Conservation (phyloP, 108 stramenopile genomes). For the Schizochytrium sp. region DNA sequence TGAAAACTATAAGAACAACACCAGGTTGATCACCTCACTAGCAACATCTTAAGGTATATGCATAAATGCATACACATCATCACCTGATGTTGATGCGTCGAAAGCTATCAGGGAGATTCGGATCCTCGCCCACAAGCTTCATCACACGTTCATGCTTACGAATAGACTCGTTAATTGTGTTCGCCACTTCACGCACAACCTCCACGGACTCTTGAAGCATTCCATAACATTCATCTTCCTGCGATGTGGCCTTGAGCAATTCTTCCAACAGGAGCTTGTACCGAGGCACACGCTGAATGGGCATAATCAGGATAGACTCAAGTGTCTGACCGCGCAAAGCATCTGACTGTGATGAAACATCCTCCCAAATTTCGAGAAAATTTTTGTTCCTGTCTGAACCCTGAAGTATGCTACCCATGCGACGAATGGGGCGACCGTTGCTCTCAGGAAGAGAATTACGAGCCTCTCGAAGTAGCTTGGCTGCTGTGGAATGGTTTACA, state of each 20-base stretch:
- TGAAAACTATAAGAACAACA: too few relatives aligned
- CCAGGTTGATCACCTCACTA: too few relatives aligned
- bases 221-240: neutral
- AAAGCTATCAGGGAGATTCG: neutral
- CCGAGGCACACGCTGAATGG: slow-evolving; percentile 55
- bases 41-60: too few relatives aligned
- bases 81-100: neutral
- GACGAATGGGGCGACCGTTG: neutral
- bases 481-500: neutral
- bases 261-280: slow-evolving; percentile 54
- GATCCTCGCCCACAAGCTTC: slow-evolving; percentile 47
- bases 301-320: slow-evolving; percentile 47
- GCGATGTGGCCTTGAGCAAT: slow-evolving; percentile 1
- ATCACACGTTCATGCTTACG: slow-evolving; percentile 51
- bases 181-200: neutral
- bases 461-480: neutral
- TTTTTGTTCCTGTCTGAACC: slow-evolving; percentile 19
- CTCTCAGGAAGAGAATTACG: neutral
- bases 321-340: slow-evolving; percentile 34
- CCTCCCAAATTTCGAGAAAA: slow-evolving; percentile 49
- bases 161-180: slow-evolving; percentile 50
- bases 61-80: too few relatives aligned
- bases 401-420: neutral
- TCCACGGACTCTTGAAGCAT: slow-evolving; percentile 43
- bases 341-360: slow-evolving; percentile 8